Conservation (phyloP, 1,284 basidiomycete species). For the Cryptococcus sp. region DNA sequence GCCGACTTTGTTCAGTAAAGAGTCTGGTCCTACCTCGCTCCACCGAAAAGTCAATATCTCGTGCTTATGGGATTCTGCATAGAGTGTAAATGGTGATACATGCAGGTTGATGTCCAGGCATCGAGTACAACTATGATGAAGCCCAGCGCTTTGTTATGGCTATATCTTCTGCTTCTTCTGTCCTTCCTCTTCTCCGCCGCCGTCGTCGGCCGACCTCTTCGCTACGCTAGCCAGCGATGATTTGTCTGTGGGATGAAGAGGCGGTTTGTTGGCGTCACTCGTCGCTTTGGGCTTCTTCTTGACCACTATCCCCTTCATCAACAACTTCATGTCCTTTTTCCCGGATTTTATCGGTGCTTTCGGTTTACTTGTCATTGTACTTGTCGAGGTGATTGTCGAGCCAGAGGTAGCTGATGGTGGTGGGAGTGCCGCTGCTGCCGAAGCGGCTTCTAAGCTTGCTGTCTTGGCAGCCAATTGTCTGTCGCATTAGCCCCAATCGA, state of each 20-base stretch:
- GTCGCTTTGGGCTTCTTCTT: conserved; percentile 39
- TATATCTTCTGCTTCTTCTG: conserved; percentile 19
- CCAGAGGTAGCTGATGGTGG: conserved; percentile 6
- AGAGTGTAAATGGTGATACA: too few species aligned
- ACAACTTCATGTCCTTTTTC: conserved; percentile 42
- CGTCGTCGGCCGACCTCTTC: conserved; percentile 8
- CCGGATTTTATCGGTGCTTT: conserved; percentile 25
- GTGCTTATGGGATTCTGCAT: too few species aligned
- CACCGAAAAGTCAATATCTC: too few species aligned
- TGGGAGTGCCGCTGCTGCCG: background rate
- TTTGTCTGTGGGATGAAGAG: background rate
- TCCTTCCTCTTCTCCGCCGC: background rate
- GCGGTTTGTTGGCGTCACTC: background rate
- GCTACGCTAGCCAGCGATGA: background rate
- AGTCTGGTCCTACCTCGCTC: too few species aligned
- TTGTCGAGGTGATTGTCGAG: too few species aligned
- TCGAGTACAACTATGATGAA: background rate
- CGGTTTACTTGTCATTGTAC: conserved; percentile 2
- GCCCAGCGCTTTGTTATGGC: background rate
- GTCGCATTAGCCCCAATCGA: background rate
- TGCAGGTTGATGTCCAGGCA: background rate
- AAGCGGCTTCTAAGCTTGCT: conserved; percentile 8
- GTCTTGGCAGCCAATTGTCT: conserved; percentile 30
- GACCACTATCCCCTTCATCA: conserved; percentile 46
- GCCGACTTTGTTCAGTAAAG: too few species aligned